These are phyloP conservation scores for Tylopilus plumbeoviolaceoides DNA, from an alignment of 768 basidiomycete species.

Conservation along the genomic window DNA sequence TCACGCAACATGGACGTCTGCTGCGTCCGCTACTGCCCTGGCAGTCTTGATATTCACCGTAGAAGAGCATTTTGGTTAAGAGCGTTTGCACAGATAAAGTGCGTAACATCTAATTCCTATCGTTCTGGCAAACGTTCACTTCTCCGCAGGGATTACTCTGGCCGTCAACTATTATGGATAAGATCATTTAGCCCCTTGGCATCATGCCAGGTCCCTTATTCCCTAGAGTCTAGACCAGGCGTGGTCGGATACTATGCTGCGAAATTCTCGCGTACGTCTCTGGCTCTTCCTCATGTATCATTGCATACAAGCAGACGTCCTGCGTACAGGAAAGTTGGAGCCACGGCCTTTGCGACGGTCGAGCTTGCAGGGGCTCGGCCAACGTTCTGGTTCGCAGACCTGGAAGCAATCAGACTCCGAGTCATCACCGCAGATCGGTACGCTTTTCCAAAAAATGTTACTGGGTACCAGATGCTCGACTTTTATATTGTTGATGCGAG, in stretches of 20 bases:
- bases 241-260: slow-evolving; percentile 33
- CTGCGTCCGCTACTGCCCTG: too few relatives aligned
- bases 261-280: slow-evolving; percentile 34
- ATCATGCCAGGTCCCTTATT: slow-evolving; percentile 29
- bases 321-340: slow-evolving; percentile 39
- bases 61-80: too few relatives aligned
- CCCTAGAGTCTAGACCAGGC: slow-evolving; percentile 33
- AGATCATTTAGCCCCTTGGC: slow-evolving; percentile 31
- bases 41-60: too few relatives aligned
- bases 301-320: not conserved
- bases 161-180: slow-evolving; percentile 25
- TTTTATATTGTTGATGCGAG: not conserved
- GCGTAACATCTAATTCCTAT: too few relatives aligned
- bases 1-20: too few relatives aligned
- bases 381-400: slow-evolving; percentile 41
- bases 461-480: too few relatives aligned
- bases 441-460: too few relatives aligned
- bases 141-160: slow-evolving; percentile 16
- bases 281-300: too few relatives aligned
- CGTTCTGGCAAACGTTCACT: not conserved
- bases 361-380: slow-evolving; percentile 28
- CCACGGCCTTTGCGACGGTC: slow-evolving; percentile 38
- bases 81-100: too few relatives aligned
- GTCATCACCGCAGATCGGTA: too few relatives aligned
- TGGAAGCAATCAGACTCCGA: slow-evolving; percentile 35